Evolutionary conservation across 169 alveolate genomes (phyloP), one percentile per base, ranked within the genome.

Genomic region (Cryptosporidium felis): DNA sequence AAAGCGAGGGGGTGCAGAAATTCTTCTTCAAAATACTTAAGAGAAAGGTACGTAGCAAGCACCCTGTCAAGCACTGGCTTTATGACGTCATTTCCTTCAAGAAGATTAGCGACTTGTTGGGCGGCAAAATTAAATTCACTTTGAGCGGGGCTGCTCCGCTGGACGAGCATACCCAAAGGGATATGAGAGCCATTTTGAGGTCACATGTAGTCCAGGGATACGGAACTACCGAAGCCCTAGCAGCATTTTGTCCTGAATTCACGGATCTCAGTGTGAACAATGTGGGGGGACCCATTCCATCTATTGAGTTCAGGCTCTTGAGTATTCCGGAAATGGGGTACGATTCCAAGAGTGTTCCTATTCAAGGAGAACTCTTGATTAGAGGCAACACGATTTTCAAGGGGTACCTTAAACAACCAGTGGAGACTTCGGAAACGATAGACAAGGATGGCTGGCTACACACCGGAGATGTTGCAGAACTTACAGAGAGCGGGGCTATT

Each of bases 171-270:
- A 94, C 95, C 12, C 89, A 93, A n/a, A 91, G 94, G 26, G 93
- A 94, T 88, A 81, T 96, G 60, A 92, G 93, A 61, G 92, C 96
- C 41, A 89, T 92, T 47, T 88, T 95, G n/a, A 91, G 96, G 38
- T 89, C 80, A n/a, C 97, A 95, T 12, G 67, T 97, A 44, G 81
- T 92, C 16, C 97, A 96, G 89, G 98, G 98, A 0, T 97, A 95
- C 89, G 99, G 98, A 2, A 93, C 96, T 79, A 96, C 99, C 10
- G 99, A 97, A 90, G 88, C 93, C 47, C 80, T 94, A 16, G 99
- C 97, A 2, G 95, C 96, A 0, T 89, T 93, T 59, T 81, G 92
- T 5, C 92, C 94, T 30, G 90, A 93, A 80, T 62, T 89, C 16
- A 59, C 80, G 26, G 98, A 95, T 79, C 79, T 91, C 10, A 80